Base-by-base conservation (phyloP, 805 yeast genomes). In the Wickerhamomyces alni region DNA sequence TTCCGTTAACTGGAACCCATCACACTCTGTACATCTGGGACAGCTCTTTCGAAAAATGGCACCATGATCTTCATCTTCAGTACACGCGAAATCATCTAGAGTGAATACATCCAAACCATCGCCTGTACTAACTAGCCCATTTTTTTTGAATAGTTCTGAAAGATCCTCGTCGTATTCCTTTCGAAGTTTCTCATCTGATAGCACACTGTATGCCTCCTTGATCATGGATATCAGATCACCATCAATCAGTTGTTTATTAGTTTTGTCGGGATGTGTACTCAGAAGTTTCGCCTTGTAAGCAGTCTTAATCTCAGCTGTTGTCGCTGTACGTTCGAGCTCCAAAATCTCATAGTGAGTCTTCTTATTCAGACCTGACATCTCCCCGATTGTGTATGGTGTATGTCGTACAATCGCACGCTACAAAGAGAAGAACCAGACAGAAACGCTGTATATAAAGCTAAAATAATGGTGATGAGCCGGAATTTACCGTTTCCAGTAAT, bases 251-350 rank as follows among this genome's bases (percentile, higher is more conserved):
- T 47, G 15, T 30, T 30, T 44, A 4, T 46, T 44, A 4, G 57
- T 51, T 50, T 88, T 89, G 57, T 91, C 98, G 1, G 98, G 98
- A 58, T 91, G 98, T 2, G 74, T 58, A 4, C 58, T 53, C 2
- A 91, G 64, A 7, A 91, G 67, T 13, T 72, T 72, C 26, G 58
- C 63, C 40, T 70, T 74, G 57, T 89, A 91, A 0, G 94, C 89
- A 8, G 57, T 55, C 46, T 76, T 80, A 21, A 89, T 67, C 12
- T 70, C 75, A 0, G 39, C 48, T 1, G 40, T 43, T 17, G 60
- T 43, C 3, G 74, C 70, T 4, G 59, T 55, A 2, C 66, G 60
- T 0, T 58, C 52, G 2, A 82, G 62, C 0, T 74, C 81, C n/a
- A 87, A 67, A 0, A 81, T 56, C 30, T 74, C 77, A 52, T 85